These are phyloP conservation scores for Geotrichum histeridarum DNA, from an alignment of 1,139 yeast species.

Conservation along the genomic window DNA sequence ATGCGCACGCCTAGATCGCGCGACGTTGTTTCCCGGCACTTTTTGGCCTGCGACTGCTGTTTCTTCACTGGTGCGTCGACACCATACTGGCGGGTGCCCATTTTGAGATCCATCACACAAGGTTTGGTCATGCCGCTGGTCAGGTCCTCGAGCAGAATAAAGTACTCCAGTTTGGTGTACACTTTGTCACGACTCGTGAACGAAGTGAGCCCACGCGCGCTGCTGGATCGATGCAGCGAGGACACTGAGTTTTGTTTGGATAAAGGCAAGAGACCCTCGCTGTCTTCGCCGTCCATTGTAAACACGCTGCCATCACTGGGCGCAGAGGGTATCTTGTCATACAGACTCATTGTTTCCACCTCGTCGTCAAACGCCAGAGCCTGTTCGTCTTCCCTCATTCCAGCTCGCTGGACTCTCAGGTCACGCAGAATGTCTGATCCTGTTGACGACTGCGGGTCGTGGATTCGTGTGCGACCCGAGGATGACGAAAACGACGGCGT, in stretches of 20 bases:
- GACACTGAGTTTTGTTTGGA: slow-evolving; percentile 1
- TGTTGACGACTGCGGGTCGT: background rate
- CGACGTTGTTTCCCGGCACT: slow-evolving; percentile 79
- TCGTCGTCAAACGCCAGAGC: slow-evolving; percentile 13
- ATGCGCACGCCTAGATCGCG: slow-evolving; percentile 80
- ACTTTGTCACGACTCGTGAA: slow-evolving; percentile 23
- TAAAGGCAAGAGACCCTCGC: slow-evolving; percentile 7
- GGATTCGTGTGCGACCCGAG: slow-evolving; percentile 1
- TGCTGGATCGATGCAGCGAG: slow-evolving; percentile 7
- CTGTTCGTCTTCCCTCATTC: slow-evolving; percentile 10
- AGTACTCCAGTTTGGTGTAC: slow-evolving; percentile 57
- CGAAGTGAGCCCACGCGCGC: slow-evolving; percentile 16
- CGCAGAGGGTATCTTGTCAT: slow-evolving; percentile 1
- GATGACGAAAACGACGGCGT: slow-evolving; percentile 8
- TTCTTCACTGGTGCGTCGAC: slow-evolving; percentile 74
- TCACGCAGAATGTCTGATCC: slow-evolving; percentile 11
- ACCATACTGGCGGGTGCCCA: slow-evolving; percentile 99
- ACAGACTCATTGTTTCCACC: slow-evolving; percentile 4
- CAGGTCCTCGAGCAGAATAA: slow-evolving; percentile 84
- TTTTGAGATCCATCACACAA: slow-evolving; percentile 88
- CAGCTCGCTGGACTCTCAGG: slow-evolving; percentile 14
- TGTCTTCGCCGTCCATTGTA: slow-evolving; percentile 27
- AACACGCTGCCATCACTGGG: slow-evolving; percentile 26
- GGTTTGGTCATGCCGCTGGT: slow-evolving; percentile 79
- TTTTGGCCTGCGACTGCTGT: slow-evolving; percentile 71